Evolutionary conservation across 2,329 filamentous ascomycete genomes (phyloP), one percentile per base, ranked within the genome.

Genomic region (Trichoderma pleuroti): DNA sequence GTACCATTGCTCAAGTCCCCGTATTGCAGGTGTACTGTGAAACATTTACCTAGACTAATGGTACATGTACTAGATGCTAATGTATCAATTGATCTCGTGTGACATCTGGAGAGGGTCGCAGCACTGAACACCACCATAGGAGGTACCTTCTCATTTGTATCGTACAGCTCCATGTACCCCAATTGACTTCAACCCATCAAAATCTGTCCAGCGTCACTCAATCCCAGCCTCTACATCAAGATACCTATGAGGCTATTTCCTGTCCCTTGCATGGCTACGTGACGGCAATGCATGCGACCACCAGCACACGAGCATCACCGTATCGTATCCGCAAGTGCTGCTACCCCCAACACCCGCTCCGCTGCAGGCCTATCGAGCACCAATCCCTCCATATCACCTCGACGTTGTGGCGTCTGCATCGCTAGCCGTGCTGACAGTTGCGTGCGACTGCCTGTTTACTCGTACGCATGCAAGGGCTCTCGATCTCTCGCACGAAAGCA

Each of bases 261-360:
- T 39, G 24, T n/a, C 63, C 63, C 63, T 66, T 66, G 63, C 63
- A 66, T 66, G 12, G 11, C n/a, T 57, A 49, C 32, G 63, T 56
- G 21, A 57, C 54, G 24, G 63, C 32, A 56, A 59, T 67, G 64
- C 64, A 67, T 42, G 34, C 64, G 52, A 39, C 28, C 16, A 42
- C 32, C 39, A 63, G 26, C 60, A 49, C 18, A 63, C 39, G 16
- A 42, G 34, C 42, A 67, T 56, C 52, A 56, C 52, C 11, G 30
- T 39, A 21, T 49, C 11, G 30, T 39, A 21, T 49, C 42, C 42
- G 42, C 28, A 32, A 28, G 57, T 24, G 34, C 63, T 57, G 11
- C 52, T 46, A 67, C 52, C 63, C 63, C 63, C 63, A 66, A 46
- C 24, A 8, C 49, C 49, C 57, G 34, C 63, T 36, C 34, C 34